These are phyloP conservation scores for Eucalyptus albens DNA, from an alignment of 345 rosid species.

Conservation along the genomic window DNA sequence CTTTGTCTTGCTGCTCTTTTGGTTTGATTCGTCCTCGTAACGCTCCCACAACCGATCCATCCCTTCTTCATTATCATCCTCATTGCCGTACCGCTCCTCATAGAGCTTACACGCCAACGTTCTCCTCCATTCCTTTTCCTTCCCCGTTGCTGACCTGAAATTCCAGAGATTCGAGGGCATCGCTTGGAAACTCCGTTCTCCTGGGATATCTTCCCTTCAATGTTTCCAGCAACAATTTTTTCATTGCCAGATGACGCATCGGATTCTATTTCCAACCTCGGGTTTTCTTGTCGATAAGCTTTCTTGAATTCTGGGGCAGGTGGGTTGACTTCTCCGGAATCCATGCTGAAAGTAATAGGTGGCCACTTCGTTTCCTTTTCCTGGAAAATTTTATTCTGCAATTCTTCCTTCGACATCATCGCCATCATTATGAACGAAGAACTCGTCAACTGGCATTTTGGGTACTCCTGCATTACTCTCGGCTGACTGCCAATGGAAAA, in stretches of 20 bases:
- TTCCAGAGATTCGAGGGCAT: constrained; percentile 22
- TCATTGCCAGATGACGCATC: constrained; percentile 2
- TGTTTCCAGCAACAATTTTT: neutral
- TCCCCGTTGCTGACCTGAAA: constrained; percentile 60
- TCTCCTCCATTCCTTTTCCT: constrained; percentile 85
- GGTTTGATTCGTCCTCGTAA: constrained; percentile 39
- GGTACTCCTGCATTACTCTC: constrained; percentile 1
- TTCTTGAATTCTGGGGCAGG: constrained; percentile 22
- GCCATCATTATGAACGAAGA: neutral
- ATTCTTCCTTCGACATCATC: neutral
- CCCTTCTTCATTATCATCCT: constrained; percentile 33
- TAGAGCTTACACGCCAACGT: constrained; percentile 75
- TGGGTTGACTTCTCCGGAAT: constrained; percentile 31
- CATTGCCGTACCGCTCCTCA: constrained; percentile 50
- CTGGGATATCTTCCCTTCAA: neutral
- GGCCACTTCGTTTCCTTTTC: neutral
- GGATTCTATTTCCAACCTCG: constrained; percentile 32
- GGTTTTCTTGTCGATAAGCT: constrained; percentile 11
- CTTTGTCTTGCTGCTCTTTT: constrained; percentile 4
- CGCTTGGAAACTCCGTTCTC: neutral
- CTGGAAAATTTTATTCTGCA: neutral
- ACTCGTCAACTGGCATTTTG: constrained; percentile 1
- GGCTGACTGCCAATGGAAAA: neutral
- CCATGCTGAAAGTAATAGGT: constrained; percentile 1
- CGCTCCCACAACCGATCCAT: constrained; percentile 89